A percentile compares a stretch with the other conserved stretches of the same genome.
phyloP scores from a whole-genome alignment of 257 asterid genomes.

The Solanum paucissectum region DNA sequence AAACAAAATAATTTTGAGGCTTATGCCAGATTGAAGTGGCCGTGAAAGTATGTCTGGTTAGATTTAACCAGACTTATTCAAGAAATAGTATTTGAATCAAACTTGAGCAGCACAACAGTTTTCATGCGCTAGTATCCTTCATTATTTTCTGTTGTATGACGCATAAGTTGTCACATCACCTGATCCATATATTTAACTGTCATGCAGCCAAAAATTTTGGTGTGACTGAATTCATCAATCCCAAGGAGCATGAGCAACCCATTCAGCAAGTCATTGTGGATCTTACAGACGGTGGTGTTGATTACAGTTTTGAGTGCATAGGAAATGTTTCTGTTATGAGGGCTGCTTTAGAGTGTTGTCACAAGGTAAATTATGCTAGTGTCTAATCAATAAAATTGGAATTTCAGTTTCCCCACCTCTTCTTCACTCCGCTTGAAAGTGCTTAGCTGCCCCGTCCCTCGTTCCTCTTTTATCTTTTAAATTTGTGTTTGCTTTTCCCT shows the following conservation, averaged over 20 bases:
- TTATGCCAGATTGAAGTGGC: background rate
- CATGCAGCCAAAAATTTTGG: constrained; percentile 77
- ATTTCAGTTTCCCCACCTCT: background rate
- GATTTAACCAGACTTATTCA: background rate
- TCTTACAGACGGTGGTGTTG: constrained; percentile 93
- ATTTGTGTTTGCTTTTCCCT: background rate
- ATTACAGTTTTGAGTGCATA: constrained; percentile 96
- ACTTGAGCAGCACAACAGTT: background rate
- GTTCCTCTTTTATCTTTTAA: background rate
- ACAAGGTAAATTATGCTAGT: constrained; percentile 46
- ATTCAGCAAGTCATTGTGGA: constrained; percentile 92
- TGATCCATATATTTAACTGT: background rate
- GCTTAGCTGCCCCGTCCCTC: background rate
- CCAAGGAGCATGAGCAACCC: constrained; percentile 88
- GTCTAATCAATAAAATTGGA: background rate
- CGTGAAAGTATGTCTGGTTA: background rate
- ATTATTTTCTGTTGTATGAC: background rate
- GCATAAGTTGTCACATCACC: background rate
- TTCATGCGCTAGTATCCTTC: background rate
- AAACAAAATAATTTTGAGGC: background rate
- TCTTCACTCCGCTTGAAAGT: background rate
- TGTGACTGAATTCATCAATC: constrained; percentile 90
- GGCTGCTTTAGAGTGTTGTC: constrained; percentile 97
- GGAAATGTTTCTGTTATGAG: constrained; percentile 91
- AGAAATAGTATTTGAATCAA: background rate